Evolutionary conservation across 176 grass and related monocot species (phyloP).

Genomic region (Ensete ventricosum): DNA sequence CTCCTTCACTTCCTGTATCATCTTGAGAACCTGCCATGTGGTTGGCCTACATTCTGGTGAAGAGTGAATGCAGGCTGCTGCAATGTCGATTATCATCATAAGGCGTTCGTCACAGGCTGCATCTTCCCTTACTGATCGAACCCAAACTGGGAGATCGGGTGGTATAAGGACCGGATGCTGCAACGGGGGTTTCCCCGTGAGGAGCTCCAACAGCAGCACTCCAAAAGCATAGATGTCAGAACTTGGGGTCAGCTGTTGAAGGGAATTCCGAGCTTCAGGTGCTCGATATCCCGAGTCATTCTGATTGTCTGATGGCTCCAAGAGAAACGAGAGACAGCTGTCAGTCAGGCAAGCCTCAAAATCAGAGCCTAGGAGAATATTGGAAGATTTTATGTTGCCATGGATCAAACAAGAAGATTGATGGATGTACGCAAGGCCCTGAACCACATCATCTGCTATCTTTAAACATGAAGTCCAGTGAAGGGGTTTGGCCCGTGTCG

Average conservation of each 20-base stretch:
- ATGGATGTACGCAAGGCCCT: slow-evolving; percentile 93
- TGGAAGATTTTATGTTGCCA: slow-evolving; percentile 78
- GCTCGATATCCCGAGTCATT: slow-evolving; percentile 59
- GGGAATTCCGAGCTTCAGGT: slow-evolving; percentile 75
- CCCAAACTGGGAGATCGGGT: slow-evolving; percentile 55
- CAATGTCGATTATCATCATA: slow-evolving; percentile 73
- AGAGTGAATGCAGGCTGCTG: slow-evolving; percentile 46
- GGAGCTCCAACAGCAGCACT: slow-evolving; percentile 71
- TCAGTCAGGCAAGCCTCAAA: slow-evolving; percentile 92
- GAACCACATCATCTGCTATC: slow-evolving; percentile 83
- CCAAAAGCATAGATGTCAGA: slow-evolving; percentile 98
- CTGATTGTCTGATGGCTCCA: slow-evolving; percentile 63
- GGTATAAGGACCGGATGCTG: slow-evolving; percentile 54
- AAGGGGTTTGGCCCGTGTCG: slow-evolving; percentile 70
- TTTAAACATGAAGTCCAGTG: slow-evolving; percentile 99
- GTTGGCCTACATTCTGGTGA: slow-evolving; percentile 72
- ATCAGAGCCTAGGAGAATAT: slow-evolving; percentile 84
- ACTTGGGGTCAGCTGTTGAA: slow-evolving; percentile 64
- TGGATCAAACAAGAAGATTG: slow-evolving; percentile 88
- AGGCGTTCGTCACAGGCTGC: slow-evolving; percentile 48
- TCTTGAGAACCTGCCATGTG: slow-evolving; percentile 92
- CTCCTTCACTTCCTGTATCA: slow-evolving; percentile 98
- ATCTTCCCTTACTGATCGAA: slow-evolving; percentile 54
- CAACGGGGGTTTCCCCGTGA: slow-evolving; percentile 68
- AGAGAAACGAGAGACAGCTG: slow-evolving; percentile 78